These are phyloP conservation scores for Allomyces javanicus DNA, from an alignment of 192 early-diverging fungal genomes.

Conservation along the genomic window DNA sequence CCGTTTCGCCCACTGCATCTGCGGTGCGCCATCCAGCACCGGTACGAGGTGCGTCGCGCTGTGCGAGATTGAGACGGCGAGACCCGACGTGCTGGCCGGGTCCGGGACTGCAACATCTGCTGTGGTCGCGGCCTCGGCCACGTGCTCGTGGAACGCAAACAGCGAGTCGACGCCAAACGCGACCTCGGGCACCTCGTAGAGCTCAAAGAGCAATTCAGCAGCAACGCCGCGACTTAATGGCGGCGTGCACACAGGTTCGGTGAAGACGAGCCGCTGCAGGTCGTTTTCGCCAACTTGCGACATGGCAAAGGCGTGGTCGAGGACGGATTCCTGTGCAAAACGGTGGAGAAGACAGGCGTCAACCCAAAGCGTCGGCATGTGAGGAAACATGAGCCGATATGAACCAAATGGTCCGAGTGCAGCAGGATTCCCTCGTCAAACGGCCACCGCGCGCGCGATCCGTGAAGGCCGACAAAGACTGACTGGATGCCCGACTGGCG, in stretches of 20 bases:
- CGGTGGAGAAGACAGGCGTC: no score
- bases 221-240: conserved; percentile 52
- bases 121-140: conserved; percentile 32
- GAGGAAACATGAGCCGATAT: no score
- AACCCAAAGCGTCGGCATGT: no score
- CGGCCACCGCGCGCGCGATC: no score
- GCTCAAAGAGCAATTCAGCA: conserved; percentile 76
- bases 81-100: conserved; percentile 6
- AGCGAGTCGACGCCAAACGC: conserved; percentile 70
- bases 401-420: no score
- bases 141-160: conserved; percentile 57
- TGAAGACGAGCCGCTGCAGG: conserved; percentile 65
- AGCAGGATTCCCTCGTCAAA: no score
- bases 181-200: conserved; percentile 53
- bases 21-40: conserved; percentile 33
- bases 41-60: conserved; percentile 57
- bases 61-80: conserved; percentile 55
- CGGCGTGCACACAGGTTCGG: conserved; percentile 63
- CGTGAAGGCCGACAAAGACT: no score
- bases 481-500: no score
- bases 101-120: conserved; percentile 16
- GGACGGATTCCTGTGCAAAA: background rate
- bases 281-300: background rate
- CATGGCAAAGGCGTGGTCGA: conserved; percentile 2
- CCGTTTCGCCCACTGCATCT: conserved; percentile 51